These are phyloP conservation scores for Pinus taeda DNA, from an alignment of 75 land plant genomes.

Conservation along the genomic window DNA sequence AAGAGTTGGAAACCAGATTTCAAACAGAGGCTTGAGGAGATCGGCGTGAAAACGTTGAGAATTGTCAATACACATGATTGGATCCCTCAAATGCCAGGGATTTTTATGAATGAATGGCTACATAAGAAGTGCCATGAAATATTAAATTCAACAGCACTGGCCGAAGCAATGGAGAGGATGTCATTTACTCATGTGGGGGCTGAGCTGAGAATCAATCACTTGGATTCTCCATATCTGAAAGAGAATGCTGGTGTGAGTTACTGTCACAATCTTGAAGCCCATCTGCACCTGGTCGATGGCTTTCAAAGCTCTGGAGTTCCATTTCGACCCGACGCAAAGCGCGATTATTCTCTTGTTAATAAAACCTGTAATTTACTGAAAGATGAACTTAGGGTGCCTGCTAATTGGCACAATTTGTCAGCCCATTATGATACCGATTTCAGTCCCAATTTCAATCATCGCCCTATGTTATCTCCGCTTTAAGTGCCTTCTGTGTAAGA, in stretches of 20 bases:
- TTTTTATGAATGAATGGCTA: neutral
- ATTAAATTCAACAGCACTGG: neutral
- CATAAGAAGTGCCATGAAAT: neutral
- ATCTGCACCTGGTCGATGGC: conserved; percentile 22
- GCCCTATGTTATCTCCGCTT: too few relatives aligned
- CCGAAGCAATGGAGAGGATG: neutral
- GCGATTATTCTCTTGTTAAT: conserved; percentile 1
- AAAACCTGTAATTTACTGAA: neutral
- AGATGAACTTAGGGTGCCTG: neutral
- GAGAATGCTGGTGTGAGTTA: neutral
- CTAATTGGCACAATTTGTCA: neutral
- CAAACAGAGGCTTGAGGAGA: too few relatives aligned
- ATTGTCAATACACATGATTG: neutral
- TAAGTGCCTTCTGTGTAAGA: too few relatives aligned
- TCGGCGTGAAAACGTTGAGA: neutral
- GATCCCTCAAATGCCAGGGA: neutral
- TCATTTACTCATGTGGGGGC: conserved; percentile 14
- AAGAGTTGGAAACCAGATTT: too few relatives aligned
- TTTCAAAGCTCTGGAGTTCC: conserved; percentile 6
- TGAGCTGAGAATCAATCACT: neutral
- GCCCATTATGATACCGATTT: too few relatives aligned
- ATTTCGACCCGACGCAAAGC: neutral
- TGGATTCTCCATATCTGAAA: conserved; percentile 9
- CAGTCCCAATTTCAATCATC: too few relatives aligned
- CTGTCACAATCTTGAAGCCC: conserved; percentile 15